phyloP scores from a whole-genome alignment of 2,329 filamentous ascomycete genomes.

The Berkeleyomyces rouxiae region DNA sequence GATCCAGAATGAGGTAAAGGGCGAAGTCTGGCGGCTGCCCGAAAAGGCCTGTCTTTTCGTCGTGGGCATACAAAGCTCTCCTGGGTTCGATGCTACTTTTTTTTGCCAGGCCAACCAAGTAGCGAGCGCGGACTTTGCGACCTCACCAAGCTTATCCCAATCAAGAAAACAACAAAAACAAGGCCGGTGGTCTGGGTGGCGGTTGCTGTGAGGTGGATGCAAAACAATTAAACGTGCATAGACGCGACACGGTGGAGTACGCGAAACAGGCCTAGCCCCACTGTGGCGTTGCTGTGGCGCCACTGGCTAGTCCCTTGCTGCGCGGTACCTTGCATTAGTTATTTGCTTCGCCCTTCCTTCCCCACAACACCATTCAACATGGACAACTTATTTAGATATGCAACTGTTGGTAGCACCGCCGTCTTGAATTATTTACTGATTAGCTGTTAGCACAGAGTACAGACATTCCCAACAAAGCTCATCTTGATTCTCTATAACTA shows the following conservation, averaged over 20 bases:
- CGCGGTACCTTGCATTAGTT: too few species aligned
- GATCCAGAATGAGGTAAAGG: neutral
- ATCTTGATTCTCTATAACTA: too few species aligned
- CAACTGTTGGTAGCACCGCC: too few species aligned
- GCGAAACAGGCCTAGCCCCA: too few species aligned
- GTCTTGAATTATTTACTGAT: too few species aligned
- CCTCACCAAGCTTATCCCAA: neutral
- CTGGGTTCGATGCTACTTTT: neutral
- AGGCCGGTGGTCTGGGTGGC: neutral
- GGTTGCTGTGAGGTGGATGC: neutral
- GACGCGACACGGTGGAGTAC: neutral
- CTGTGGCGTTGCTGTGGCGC: too few species aligned
- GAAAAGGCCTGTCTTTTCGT: neutral
- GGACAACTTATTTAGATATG: too few species aligned
- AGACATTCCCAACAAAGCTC: too few species aligned
- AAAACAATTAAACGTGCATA: neutral
- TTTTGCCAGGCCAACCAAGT: constrained; percentile 1
- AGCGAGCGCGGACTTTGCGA: neutral
- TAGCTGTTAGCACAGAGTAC: too few species aligned
- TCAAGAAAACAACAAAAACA: neutral
- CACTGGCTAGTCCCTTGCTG: too few species aligned
- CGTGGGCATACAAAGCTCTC: neutral
- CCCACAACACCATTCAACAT: too few species aligned
- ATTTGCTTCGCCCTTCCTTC: too few species aligned
- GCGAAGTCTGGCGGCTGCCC: neutral